Conservation (phyloP, 192 early-diverging fungal genomes). For the Coemansia sp. region DNA sequence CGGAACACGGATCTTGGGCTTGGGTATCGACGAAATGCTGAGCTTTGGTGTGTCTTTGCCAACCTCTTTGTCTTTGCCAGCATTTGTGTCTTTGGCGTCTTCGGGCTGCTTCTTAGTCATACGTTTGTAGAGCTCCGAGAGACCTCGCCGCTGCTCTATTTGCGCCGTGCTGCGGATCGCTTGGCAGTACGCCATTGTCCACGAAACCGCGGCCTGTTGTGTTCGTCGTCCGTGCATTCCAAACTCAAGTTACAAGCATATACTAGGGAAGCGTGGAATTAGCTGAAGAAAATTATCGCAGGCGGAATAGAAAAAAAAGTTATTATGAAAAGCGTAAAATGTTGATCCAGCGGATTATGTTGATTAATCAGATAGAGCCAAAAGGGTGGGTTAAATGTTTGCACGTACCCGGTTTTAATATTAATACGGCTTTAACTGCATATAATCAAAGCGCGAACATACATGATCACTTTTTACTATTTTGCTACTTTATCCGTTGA, state of each 20-base stretch:
- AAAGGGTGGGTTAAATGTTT: too few species aligned
- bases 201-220: not conserved
- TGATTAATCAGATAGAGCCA: not conserved
- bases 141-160: conserved; percentile 12
- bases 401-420: not conserved
- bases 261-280: not conserved
- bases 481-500: not conserved
- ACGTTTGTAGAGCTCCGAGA: conserved; percentile 34
- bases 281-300: not conserved
- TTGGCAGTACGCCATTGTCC: not conserved
- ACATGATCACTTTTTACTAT: not conserved
- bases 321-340: not conserved
- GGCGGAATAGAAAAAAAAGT: not conserved
- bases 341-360: not conserved
- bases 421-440: not conserved
- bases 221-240: conserved; percentile 10
- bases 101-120: conserved; percentile 4
- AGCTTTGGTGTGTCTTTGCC: not conserved
- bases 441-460: not conserved
- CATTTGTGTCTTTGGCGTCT: not conserved
- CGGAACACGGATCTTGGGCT: not conserved
- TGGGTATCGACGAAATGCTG: not conserved
- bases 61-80: not conserved
- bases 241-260: conserved; percentile 1
- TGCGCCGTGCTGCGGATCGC: not conserved